Conservation (phyloP, 2,329 filamentous ascomycete species). For the Colletotrichum viniferum region DNA sequence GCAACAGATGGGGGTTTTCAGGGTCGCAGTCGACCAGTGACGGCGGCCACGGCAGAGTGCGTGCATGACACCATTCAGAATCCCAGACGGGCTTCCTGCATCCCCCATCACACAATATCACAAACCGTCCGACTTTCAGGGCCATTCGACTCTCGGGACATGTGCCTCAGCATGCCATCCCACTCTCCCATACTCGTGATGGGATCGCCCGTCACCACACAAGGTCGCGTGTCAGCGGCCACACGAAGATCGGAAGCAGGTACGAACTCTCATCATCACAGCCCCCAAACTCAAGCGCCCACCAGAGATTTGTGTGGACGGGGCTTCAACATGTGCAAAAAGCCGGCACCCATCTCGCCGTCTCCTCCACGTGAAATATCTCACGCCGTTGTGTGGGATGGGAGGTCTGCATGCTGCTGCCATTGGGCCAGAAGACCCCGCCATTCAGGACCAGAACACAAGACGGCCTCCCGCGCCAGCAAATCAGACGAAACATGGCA, state of each 20-base stretch:
- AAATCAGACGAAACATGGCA: slow-evolving; percentile 18
- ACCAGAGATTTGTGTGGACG: neutral
- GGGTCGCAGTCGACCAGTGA: slow-evolving; percentile 8
- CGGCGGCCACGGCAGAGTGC: slow-evolving; percentile 2
- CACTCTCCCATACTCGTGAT: slow-evolving; percentile 14
- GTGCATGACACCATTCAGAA: slow-evolving; percentile 16
- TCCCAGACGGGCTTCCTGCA: slow-evolving; percentile 1
- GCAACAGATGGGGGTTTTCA: neutral
- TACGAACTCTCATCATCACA: slow-evolving; percentile 6
- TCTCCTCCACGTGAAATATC: slow-evolving; percentile 10
- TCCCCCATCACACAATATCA: slow-evolving; percentile 12
- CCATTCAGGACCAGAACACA: neutral
- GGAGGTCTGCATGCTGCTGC: neutral
- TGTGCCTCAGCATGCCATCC: slow-evolving; percentile 3
- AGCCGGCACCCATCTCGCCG: neutral
- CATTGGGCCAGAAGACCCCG: slow-evolving; percentile 1
- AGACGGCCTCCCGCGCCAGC: slow-evolving; percentile 9
- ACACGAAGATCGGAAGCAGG: slow-evolving; percentile 16
- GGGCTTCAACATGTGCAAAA: slow-evolving; percentile 10
- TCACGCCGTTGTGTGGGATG: neutral
- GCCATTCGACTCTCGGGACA: neutral
- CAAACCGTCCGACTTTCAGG: slow-evolving; percentile 22
- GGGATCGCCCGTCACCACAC: neutral
- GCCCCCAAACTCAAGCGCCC: slow-evolving; percentile 5
- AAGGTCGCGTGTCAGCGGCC: slow-evolving; percentile 18